Evolutionary conservation across 805 yeast species (phyloP).

Genomic region (Brettanomyces sp.): DNA sequence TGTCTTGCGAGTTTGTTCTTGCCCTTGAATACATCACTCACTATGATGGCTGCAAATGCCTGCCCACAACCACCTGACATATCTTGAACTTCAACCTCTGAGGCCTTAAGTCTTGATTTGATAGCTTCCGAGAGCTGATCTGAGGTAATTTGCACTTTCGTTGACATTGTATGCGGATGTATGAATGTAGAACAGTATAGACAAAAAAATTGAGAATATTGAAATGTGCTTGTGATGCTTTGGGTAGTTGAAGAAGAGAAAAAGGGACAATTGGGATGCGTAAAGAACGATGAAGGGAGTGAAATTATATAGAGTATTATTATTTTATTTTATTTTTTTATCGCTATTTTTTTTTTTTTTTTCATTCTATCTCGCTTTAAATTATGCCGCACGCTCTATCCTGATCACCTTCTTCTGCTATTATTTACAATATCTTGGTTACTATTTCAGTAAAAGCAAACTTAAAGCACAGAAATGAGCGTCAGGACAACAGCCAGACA

Average conservation of each 20-base stretch:
- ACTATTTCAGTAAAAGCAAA: too few species aligned
- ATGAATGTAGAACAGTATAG: too few species aligned
- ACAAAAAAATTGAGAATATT: too few species aligned
- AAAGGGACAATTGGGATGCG: neutral
- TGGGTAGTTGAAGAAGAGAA: neutral
- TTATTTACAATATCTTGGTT: too few species aligned
- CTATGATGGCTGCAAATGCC: slow-evolving; percentile 89
- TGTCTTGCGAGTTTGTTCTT: slow-evolving; percentile 83
- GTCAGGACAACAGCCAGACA: slow-evolving; percentile 5
- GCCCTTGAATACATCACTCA: slow-evolving; percentile 58
- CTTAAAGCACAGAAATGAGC: neutral
- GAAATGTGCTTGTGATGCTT: too few species aligned
- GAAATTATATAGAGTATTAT: neutral
- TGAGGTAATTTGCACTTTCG: neutral
- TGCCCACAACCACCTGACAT: slow-evolving; percentile 95
- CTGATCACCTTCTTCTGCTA: too few species aligned
- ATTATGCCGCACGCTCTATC: too few species aligned
- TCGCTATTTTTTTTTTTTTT: too few species aligned
- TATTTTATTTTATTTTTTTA: too few species aligned
- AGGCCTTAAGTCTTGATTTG: slow-evolving; percentile 47
- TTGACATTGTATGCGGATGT: neutral
- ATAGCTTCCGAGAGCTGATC: slow-evolving; percentile 39
- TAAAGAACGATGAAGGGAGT: neutral
- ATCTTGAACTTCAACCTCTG: slow-evolving; percentile 64
- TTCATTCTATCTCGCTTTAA: too few species aligned